These are phyloP conservation scores for Ophiostoma ulmi DNA, from an alignment of 2,329 filamentous ascomycete species.

Conservation along the genomic window DNA sequence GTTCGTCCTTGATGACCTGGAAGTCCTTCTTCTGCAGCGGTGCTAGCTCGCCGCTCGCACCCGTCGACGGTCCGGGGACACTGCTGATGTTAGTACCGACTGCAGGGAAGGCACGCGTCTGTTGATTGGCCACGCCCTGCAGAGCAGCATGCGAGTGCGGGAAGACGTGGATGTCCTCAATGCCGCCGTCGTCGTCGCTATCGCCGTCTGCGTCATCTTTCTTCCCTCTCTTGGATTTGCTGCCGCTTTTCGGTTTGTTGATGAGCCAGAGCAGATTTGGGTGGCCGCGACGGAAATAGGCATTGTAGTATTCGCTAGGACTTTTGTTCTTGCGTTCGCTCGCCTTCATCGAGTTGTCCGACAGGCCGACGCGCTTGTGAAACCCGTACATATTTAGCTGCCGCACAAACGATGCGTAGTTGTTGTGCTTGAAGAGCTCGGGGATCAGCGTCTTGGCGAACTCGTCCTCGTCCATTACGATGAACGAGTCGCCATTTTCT, in stretches of 20 bases:
- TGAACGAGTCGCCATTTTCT: constrained; percentile 91
- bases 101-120: constrained; percentile 35
- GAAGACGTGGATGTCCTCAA: constrained; percentile 39
- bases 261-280: constrained; percentile 94
- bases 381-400: constrained; percentile 98
- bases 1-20: constrained; percentile 68
- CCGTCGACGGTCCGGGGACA: neutral
- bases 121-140: constrained; percentile 20
- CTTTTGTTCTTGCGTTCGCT: constrained; percentile 97
- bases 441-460: constrained; percentile 96
- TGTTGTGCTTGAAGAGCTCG: constrained; percentile 98
- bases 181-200: constrained; percentile 66
- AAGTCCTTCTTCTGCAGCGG: constrained; percentile 67
- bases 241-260: constrained; percentile 81
- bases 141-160: constrained; percentile 28
- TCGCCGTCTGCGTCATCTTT: constrained; percentile 65
- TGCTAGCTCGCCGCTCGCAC: constrained; percentile 39
- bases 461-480: constrained; percentile 94
- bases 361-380: constrained; percentile 88
- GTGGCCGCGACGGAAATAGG: constrained; percentile 88
- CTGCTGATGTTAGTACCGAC: constrained; percentile 18
- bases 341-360: constrained; percentile 95
- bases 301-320: constrained; percentile 96
- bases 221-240: constrained; percentile 51
- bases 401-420: constrained; percentile 92